phyloP scores from a whole-genome alignment of 169 alveolate species.

The Cryptosporidium muris region DNA sequence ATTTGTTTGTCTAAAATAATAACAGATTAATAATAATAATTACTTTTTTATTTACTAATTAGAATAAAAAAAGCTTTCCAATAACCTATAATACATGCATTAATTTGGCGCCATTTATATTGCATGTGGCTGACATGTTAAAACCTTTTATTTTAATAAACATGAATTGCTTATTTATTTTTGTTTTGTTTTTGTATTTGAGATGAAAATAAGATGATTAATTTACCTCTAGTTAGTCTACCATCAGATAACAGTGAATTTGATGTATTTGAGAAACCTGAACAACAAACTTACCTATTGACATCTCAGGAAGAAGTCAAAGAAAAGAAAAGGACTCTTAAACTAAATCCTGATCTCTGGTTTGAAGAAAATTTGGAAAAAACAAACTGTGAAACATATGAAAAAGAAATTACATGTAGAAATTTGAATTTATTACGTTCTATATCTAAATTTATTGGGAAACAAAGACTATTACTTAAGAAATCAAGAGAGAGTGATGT shows the following conservation, averaged over 20 bases:
- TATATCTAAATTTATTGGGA: conserved; percentile 54
- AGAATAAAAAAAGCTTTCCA: too few species aligned
- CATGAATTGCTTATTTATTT: too few species aligned
- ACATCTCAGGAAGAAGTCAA: background rate
- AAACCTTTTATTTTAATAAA: too few species aligned
- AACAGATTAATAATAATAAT: too few species aligned
- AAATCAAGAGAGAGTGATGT: conserved; percentile 24
- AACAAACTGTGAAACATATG: conserved; percentile 49
- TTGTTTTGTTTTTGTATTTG: background rate
- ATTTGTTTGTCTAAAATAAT: too few species aligned
- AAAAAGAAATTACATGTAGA: conserved; percentile 63
- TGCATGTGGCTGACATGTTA: too few species aligned
- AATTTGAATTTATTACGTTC: conserved; percentile 32
- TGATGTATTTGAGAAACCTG: conserved; percentile 57
- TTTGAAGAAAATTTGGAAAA: conserved; percentile 57
- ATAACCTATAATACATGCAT: too few species aligned
- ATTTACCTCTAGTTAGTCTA: conserved; percentile 12
- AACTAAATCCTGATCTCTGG: conserved; percentile 65
- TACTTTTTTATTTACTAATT: too few species aligned
- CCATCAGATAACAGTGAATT: conserved; percentile 9
- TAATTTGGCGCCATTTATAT: too few species aligned
- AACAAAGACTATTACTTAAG: conserved; percentile 36
- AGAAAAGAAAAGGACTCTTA: conserved; percentile 14
- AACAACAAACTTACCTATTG: conserved; percentile 1
- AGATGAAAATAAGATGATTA: conserved; percentile 7